Base-by-base conservation (phyloP, 352 stramenopile species). In the Peronospora tabacina region DNA sequence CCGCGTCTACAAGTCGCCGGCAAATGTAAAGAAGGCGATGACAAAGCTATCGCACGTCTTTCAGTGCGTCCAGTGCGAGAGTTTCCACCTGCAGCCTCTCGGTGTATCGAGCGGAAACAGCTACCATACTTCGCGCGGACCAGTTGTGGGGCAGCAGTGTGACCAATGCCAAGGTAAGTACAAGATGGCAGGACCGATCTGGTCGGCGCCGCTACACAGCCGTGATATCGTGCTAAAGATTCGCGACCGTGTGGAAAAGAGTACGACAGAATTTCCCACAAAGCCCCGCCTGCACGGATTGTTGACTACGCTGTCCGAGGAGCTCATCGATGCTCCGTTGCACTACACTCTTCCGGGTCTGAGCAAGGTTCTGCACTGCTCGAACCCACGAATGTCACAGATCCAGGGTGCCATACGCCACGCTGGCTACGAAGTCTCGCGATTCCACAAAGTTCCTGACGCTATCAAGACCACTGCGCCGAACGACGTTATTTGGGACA, bases 381-480 rank as follows among this genome's bases (percentile, higher is more conserved):
- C 77, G 15, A 95, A 89, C 44, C 94, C 95, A 26, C 90, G 90
- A n/a, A 95, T 97, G 74, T 76, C 88, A 44, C 80, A 94, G 55
- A 82, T 99, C 26, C 83, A 97, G 50, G 87, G 90, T 24, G 96
- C 96, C 20, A 77, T 99, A 17, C 70, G 94, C 34, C 96, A 98
- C 62, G 93, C 94, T 22, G 96, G 96, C 13, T 99, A 98, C 75
- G 72, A 91, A 52, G 89, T 96, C 19, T 99, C 94, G 55, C 94
- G 97, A 52, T 97, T 96, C 54, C 97, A 99, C 73, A 98, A 98
- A 63, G 91, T 99, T 15, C 95, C 96, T 0, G 75, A 96, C 24
- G 96, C 96, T 29, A 78, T 99, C 51, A 99, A 99, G 75, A 99
- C 97, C 1, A 93, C 97, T 66, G 97, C 97, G 15, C 96, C 97